These are phyloP conservation scores for Cytospora schulzeri DNA, from an alignment of 2,329 filamentous ascomycete species.

Conservation along the genomic window DNA sequence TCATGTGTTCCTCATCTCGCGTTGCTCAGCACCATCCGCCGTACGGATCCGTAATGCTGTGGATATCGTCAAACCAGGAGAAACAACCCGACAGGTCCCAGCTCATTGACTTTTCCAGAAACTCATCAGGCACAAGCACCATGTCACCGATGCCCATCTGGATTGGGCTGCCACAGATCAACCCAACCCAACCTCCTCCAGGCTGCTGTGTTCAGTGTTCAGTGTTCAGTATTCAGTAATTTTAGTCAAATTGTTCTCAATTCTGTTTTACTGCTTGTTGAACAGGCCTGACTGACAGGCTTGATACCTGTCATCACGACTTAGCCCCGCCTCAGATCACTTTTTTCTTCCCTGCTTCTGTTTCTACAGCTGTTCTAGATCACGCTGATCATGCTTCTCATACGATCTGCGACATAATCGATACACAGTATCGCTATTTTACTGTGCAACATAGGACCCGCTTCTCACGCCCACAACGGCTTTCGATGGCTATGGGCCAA, in stretches of 20 bases:
- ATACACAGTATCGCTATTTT: not conserved
- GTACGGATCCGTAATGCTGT: slow-evolving; percentile 2
- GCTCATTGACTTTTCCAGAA: not conserved
- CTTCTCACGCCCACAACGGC: not conserved
- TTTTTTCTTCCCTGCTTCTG: not conserved
- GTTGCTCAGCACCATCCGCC: slow-evolving; percentile 1
- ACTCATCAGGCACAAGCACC: not conserved
- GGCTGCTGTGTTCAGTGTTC: not conserved
- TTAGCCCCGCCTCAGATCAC: not conserved
- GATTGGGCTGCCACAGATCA: not conserved
- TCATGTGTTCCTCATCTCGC: slow-evolving; percentile 7
- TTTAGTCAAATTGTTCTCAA: not conserved
- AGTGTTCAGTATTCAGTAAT: not conserved
- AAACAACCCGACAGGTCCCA: slow-evolving; percentile 11
- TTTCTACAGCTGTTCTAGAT: not conserved
- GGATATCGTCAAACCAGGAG: not conserved
- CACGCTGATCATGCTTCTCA: slow-evolving; percentile 1
- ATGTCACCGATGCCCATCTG: not conserved
- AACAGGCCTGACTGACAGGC: not conserved
- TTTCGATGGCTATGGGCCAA: not conserved
- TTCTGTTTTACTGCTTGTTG: not conserved
- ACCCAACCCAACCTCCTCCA: not conserved
- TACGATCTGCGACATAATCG: not conserved
- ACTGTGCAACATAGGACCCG: not conserved
- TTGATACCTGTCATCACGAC: not conserved